Evolutionary conservation across 78 protist species (phyloP), one percentile per base, ranked within the genome.

Genomic region (Isochrysis galbana): DNA sequence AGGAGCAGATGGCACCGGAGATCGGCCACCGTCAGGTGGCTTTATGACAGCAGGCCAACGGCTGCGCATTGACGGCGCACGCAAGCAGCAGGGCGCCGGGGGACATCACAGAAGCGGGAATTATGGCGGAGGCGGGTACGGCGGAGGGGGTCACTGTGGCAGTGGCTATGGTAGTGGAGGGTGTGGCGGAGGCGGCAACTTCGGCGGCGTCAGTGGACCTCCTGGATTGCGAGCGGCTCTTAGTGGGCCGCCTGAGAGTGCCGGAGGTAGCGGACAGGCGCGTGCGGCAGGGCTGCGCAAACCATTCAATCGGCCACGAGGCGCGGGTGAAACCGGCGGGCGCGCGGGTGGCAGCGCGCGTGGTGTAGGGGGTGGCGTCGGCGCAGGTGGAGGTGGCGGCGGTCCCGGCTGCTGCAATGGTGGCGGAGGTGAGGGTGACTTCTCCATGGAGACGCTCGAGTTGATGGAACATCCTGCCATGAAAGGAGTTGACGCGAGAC

Each of bases 401-500:
- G 47, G 44, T 46, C 48, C 36, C 47, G 84, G 47, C 47, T 42
- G 48, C n/a, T 42, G 84, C 47, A 1, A 32, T 46, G 84, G 44
- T 29, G 84, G 84, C 47, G 84, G 47, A 42, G 47, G 44, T 46
- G 84, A 11, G 34, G 84, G 26, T 46, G 84, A 14, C 17, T 42
- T 5, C 26, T 36, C 48, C 32, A 14, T 17, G 48, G 84, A 21
- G 84, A 10, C 22, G 10, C 48, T 41, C 14, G 80, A 17, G 39
- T 19, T 70, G 34, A 32, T 32, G 19, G 84, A 77, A 2, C 84
- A 77, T 46, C 47, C 34, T 26, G 88, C 88, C 32, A 21, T 91
- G 70, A 36, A 41, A 29, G 93, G 88, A 38, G 38, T 91, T 51
- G 93, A 91, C 41, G 74, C 70, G 39, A 44, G 44, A 78, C 93